A percentile compares a stretch with the other conserved stretches of the same genome.
Conservation (phyloP, 2,329 filamentous ascomycete species). For the Biscogniauxia sp. region DNA sequence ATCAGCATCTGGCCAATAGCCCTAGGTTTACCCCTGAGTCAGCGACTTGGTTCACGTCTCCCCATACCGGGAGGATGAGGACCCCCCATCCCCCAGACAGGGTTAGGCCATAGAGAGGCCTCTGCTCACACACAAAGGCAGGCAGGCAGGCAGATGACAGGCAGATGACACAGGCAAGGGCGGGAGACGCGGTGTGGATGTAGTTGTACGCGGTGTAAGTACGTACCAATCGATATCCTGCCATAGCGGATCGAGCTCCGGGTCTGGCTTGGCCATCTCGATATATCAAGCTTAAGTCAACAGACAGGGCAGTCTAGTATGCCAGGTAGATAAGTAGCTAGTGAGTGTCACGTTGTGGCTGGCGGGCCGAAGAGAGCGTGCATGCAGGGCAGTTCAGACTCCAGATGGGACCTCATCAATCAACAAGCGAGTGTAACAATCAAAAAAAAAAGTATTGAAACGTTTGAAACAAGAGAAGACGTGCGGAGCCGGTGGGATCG, state of each 20-base stretch:
- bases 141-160: constrained; percentile 2
- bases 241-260: constrained; percentile 63
- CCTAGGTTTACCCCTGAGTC: constrained; percentile 43
- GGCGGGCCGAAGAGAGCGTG: background rate
- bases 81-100: constrained; percentile 6
- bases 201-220: background rate
- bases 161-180: background rate
- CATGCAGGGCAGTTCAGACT: background rate
- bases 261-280: constrained; percentile 42
- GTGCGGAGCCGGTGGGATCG: constrained; percentile 4
- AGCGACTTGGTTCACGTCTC: constrained; percentile 21
- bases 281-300: constrained; percentile 11
- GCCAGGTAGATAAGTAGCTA: too few species aligned
- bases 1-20: constrained; percentile 75
- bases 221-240: constrained; percentile 74
- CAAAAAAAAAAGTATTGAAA: constrained; percentile 8
- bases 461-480: constrained; percentile 7
- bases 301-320: background rate
- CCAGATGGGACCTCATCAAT: constrained; percentile 16
- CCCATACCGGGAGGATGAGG: constrained; percentile 3
- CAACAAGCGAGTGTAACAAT: constrained; percentile 20
- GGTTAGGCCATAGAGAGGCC: constrained; percentile 8
- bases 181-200: too few species aligned
- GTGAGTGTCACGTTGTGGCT: constrained; percentile 12
- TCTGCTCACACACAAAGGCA: constrained; percentile 7